These are phyloP conservation scores for Cladophialophora bantiana DNA, from an alignment of 2,329 filamentous ascomycete species.

Conservation along the genomic window DNA sequence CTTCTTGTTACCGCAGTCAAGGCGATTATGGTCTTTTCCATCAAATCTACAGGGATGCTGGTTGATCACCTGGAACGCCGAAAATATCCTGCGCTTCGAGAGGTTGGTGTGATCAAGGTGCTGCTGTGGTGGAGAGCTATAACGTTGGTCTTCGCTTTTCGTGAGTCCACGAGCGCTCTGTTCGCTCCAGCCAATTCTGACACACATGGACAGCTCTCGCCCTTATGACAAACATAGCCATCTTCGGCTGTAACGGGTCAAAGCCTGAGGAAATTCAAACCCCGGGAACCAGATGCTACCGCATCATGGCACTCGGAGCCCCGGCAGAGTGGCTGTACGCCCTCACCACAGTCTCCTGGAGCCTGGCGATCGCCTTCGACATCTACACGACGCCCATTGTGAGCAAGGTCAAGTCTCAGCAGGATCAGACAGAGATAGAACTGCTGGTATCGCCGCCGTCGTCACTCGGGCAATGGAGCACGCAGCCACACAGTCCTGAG, in stretches of 20 bases:
- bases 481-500: not conserved
- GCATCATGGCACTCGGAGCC: constrained; percentile 21
- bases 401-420: constrained; percentile 15
- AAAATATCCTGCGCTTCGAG: constrained; percentile 22
- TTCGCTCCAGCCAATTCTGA: not conserved
- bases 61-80: constrained; percentile 23
- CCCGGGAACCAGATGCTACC: constrained; percentile 19
- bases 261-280: constrained; percentile 11
- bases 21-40: constrained; percentile 19
- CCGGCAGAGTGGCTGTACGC: constrained; percentile 27
- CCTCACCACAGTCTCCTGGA: constrained; percentile 24
- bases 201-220: constrained; percentile 13
- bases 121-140: constrained; percentile 20
- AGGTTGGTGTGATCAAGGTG: constrained; percentile 15
- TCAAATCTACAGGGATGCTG: constrained; percentile 20
- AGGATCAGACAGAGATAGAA: constrained; percentile 14
- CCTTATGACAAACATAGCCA: constrained; percentile 22
- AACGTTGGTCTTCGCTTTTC: constrained; percentile 16
- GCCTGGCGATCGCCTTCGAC: constrained; percentile 22
- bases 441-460: constrained; percentile 1
- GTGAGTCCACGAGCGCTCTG: constrained; percentile 1
- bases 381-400: constrained; percentile 22
- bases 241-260: constrained; percentile 19
- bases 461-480: not conserved
- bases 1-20: constrained; percentile 23